A percentile compares a stretch with the other conserved stretches of the same genome.
phyloP scores from a whole-genome alignment of 495 filamentous ascomycete genomes.

The Immersiella caudata region DNA sequence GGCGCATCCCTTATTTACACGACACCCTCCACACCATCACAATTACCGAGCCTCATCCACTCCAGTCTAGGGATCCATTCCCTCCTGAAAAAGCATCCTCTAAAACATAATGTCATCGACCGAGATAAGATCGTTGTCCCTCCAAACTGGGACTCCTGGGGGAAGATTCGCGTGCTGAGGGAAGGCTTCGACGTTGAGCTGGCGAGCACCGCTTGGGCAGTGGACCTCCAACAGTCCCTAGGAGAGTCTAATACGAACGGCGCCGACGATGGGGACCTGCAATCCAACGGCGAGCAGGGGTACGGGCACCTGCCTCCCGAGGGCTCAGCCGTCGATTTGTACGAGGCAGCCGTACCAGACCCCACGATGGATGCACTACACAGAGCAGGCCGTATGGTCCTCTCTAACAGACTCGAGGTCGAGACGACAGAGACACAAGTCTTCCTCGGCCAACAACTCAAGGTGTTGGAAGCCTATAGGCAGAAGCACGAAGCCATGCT shows the following conservation, averaged over 20 bases:
- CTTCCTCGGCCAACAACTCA: slow-evolving; percentile 75
- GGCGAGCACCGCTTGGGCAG: slow-evolving; percentile 79
- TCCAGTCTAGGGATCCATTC: slow-evolving; percentile 88
- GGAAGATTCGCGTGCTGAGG: slow-evolving; percentile 90
- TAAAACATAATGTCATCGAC: slow-evolving; percentile 96
- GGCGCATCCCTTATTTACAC: slow-evolving; percentile 92
- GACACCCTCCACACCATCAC: slow-evolving; percentile 74
- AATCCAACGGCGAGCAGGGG: slow-evolving; percentile 16
- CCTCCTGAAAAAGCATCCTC: slow-evolving; percentile 75
- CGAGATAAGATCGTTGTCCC: slow-evolving; percentile 92
- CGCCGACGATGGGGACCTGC: slow-evolving; percentile 13
- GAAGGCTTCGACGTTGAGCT: slow-evolving; percentile 93
- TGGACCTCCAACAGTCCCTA: slow-evolving; percentile 69
- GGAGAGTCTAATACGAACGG: slow-evolving; percentile 21
- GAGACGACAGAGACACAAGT: slow-evolving; percentile 74
- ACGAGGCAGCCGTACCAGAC: slow-evolving; percentile 78
- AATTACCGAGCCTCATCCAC: slow-evolving; percentile 80
- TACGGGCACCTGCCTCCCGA: slow-evolving; percentile 36
- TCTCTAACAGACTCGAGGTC: slow-evolving; percentile 64
- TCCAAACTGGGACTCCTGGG: slow-evolving; percentile 98
- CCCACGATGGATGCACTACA: slow-evolving; percentile 64
- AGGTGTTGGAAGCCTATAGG: slow-evolving; percentile 69
- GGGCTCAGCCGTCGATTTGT: slow-evolving; percentile 67
- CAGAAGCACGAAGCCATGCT: slow-evolving; percentile 62
- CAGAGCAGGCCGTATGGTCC: slow-evolving; percentile 50